Evolutionary conservation across 768 basidiomycete species (phyloP), one percentile per base, ranked within the genome.

Genomic region (Serendipita sp.): DNA sequence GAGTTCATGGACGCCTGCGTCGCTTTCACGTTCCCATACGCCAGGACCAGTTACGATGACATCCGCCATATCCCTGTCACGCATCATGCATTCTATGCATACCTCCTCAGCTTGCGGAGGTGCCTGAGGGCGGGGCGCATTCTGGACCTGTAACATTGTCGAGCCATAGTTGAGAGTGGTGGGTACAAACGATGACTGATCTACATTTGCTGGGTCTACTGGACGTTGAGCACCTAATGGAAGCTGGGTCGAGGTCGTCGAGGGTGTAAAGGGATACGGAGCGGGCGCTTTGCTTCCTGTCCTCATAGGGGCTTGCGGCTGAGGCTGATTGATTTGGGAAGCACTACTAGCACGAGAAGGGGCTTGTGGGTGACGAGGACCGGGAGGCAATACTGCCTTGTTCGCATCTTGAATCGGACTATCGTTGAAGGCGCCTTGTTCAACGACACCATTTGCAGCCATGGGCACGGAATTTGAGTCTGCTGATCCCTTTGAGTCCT

Each of bases 51-150:
- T 81, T 23, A 96, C 96, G 72, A 89, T 82, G 29, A 99, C 91
- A 72, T 96, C 94, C 6, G 86, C 91, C 88, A 99, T 91, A 72
- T 99, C 96, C 71, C 95, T 84, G 73, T 99, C 96, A 36, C 96
- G 85, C 94, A 98, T 98, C 65, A 96, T 87, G 71, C 96, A 99
- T 73, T 98, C 96, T 40, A 96, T 78, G 69, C 95, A 99, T 34
- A 97, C 76, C 72, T 98, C 95, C 62, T 74, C 74, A 29, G 71
- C 69, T 44, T 71, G 73, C 3, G 69, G 63, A 27, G 65, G 52
- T 8, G 34, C 33, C 36, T 60, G 55, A n/a, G 55, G 27, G 10
- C 55, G 27, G 18, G 55, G 55, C 27, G 55, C 55, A 29, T 60
- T 60, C 36, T 60, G 55, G 55, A 60, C 55, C 34, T 60, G 55